Evolutionary conservation across 257 asterid genomes (phyloP).

Genomic region (Solanum piurae): DNA sequence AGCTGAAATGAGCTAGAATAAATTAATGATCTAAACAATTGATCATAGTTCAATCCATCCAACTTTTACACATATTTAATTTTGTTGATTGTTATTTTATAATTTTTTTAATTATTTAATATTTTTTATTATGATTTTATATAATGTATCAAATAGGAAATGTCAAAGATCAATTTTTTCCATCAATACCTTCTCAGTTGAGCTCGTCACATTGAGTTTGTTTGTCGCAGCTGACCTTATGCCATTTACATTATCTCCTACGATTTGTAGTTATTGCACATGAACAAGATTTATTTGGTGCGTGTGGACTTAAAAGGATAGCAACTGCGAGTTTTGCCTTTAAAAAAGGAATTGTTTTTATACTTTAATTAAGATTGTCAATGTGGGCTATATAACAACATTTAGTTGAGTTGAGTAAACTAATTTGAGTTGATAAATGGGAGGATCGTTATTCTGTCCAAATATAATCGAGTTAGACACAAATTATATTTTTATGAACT

Average conservation of each 20-base stretch:
- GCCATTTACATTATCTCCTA: background rate
- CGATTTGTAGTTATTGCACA: background rate
- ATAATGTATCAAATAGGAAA: background rate
- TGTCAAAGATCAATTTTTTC: background rate
- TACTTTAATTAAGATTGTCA: background rate
- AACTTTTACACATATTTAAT: background rate
- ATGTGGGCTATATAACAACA: background rate
- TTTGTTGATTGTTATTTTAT: background rate
- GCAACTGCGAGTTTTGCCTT: rapidly evolving
- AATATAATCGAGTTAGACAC: rapidly evolving
- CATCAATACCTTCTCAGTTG: rapidly evolving
- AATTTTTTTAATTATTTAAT: background rate
- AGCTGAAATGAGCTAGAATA: background rate
- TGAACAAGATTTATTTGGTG: background rate
- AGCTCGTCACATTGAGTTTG: rapidly evolving
- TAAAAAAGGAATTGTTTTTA: too few relatives aligned
- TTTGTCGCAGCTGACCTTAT: background rate
- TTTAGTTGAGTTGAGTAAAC: background rate
- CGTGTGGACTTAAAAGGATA: background rate
- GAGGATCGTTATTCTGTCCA: rapidly evolving
- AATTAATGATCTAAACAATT: too few relatives aligned
- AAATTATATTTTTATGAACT: background rate
- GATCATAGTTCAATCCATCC: background rate
- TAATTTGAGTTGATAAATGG: background rate
- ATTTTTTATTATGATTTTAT: background rate